phyloP scores from a whole-genome alignment of 495 filamentous ascomycete genomes.

The Aspergillus mulundensis region DNA sequence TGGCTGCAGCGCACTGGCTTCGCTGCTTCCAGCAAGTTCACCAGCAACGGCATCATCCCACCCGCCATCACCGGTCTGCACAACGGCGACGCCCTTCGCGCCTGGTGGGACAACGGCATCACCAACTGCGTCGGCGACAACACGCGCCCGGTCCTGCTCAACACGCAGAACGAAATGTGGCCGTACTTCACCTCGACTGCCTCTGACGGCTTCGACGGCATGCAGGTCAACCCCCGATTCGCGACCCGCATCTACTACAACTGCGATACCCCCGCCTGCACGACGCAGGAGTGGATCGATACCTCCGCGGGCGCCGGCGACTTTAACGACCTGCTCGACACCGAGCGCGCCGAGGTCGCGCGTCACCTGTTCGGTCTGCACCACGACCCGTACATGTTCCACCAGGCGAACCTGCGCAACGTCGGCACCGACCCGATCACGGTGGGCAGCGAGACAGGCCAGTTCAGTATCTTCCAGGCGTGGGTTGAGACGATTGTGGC shows the following conservation, averaged over 20 bases:
- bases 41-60: slow-evolving; percentile 53
- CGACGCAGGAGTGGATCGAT: slow-evolving; percentile 55
- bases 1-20: slow-evolving; percentile 54
- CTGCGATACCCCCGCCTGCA: slow-evolving; percentile 54
- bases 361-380: slow-evolving; percentile 53
- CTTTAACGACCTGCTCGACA: slow-evolving; percentile 45
- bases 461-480: slow-evolving; percentile 54
- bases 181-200: slow-evolving; percentile 50
- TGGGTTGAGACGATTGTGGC: slow-evolving; percentile 58
- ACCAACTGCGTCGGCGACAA: slow-evolving; percentile 60
- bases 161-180: slow-evolving; percentile 49
- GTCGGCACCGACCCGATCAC: slow-evolving; percentile 41
- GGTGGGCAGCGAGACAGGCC: slow-evolving; percentile 45
- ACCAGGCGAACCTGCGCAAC: slow-evolving; percentile 58
- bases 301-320: slow-evolving; percentile 50
- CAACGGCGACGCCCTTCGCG: slow-evolving; percentile 59
- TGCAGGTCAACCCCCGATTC: slow-evolving; percentile 58
- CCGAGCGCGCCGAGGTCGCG: slow-evolving; percentile 49
- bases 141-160: slow-evolving; percentile 50
- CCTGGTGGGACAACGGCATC: slow-evolving; percentile 57
- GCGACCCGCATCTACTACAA: slow-evolving; percentile 64
- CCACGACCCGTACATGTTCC: slow-evolving; percentile 48
- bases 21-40: slow-evolving; percentile 36
- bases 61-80: slow-evolving; percentile 62
- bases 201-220: slow-evolving; percentile 51